A percentile compares a stretch with the other conserved stretches of the same genome.
Evolutionary conservation across 1,284 basidiomycete species (phyloP).

Genomic region (Naganishia sp.): DNA sequence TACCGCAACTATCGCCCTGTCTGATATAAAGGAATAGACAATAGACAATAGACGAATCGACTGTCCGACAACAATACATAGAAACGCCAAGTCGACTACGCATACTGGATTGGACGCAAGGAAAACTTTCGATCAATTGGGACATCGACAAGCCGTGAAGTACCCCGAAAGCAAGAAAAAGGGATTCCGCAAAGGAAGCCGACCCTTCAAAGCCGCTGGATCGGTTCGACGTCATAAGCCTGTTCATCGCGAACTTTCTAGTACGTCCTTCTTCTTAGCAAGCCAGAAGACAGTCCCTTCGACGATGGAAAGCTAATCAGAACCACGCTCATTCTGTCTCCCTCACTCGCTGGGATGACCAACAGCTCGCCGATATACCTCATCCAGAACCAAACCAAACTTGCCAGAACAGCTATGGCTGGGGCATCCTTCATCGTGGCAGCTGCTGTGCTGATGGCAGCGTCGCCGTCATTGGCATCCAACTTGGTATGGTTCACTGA

Average conservation of each 20-base stretch:
- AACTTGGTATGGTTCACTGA: slow-evolving; percentile 40
- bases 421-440: not conserved
- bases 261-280: not conserved
- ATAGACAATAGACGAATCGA: too few species aligned
- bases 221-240: not conserved
- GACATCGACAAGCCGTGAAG: not conserved
- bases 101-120: too few species aligned
- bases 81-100: too few species aligned
- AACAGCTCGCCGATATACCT: not conserved
- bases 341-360: not conserved
- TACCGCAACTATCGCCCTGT: too few species aligned
- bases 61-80: too few species aligned
- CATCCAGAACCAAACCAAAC: not conserved
- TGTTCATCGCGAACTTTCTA: not conserved
- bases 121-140: too few species aligned
- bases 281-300: too few species aligned
- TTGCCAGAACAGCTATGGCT: not conserved
- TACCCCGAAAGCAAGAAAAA: not conserved
- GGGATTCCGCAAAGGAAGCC: not conserved
- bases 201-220: not conserved
- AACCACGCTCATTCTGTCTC: too few species aligned
- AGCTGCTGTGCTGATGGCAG: slow-evolving; percentile 2
- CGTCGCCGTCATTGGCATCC: slow-evolving; percentile 13
- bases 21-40: too few species aligned
- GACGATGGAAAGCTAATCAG: too few species aligned